Percentiles rank a stretch among this genome's conserved stretches.
phyloP scores from a whole-genome alignment of 148 eudicot genomes.

The Persicaria tinctoria region DNA sequence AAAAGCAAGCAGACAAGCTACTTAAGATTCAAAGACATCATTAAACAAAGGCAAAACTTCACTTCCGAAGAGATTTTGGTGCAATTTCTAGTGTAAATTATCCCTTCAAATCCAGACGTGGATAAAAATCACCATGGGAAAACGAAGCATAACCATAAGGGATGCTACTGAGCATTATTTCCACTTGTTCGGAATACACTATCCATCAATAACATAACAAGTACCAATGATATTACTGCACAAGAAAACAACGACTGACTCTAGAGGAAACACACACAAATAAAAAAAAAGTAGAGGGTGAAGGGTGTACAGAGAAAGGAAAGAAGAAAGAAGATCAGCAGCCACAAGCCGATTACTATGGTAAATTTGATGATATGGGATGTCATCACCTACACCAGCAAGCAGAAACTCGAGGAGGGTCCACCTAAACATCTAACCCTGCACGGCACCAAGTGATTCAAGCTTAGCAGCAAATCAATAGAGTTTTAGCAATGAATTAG shows the following conservation, averaged over 20 bases:
- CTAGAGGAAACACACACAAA: not conserved
- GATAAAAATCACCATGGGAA: not conserved
- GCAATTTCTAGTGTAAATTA: not conserved
- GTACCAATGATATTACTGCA: not conserved
- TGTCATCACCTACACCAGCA: not conserved
- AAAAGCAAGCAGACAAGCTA: too few species aligned
- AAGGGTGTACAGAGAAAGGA: not conserved
- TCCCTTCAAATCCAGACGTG: not conserved
- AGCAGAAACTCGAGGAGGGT: not conserved
- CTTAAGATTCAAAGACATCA: too few species aligned
- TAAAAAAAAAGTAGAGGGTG: not conserved
- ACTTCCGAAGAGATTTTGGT: not conserved
- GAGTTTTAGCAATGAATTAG: not conserved
- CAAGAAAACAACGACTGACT: not conserved
- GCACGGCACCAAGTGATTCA: not conserved
- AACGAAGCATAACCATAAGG: not conserved
- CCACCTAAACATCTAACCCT: conserved; percentile 2
- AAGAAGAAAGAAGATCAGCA: not conserved
- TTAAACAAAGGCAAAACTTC: too few species aligned
- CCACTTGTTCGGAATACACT: not conserved
- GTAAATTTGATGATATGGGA: not conserved
- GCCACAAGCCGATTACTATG: not conserved
- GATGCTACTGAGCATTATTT: not conserved
- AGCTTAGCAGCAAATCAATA: not conserved
- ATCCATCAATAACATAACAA: not conserved